Evolutionary conservation across 768 basidiomycete genomes (phyloP).

Genomic region (Panaeolus papilionaceus): DNA sequence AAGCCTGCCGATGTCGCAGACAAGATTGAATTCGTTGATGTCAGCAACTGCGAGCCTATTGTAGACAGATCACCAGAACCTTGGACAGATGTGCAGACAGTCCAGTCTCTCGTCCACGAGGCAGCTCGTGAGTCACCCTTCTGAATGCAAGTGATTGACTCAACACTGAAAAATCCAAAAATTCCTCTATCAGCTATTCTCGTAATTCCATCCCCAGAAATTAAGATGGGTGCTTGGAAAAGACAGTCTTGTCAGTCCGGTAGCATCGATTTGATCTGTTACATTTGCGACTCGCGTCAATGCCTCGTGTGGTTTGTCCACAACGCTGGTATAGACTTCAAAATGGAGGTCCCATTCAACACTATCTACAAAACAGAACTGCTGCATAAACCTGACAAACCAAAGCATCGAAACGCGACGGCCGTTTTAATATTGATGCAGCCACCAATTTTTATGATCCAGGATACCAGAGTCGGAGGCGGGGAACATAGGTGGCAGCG

Average conservation of each 20-base stretch:
- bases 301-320: conserved; percentile 83
- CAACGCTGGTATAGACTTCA: conserved; percentile 75
- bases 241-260: conserved; percentile 63
- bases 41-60: background rate
- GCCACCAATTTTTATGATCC: conserved; percentile 59
- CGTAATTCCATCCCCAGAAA: conserved; percentile 76
- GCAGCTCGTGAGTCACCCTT: conserved; percentile 64
- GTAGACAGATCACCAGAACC: background rate
- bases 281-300: conserved; percentile 70
- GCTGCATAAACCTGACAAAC: background rate
- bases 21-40: background rate
- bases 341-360: conserved; percentile 83
- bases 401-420: conserved; percentile 7
- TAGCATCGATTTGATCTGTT: conserved; percentile 76
- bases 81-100: conserved; percentile 29
- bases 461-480: conserved; percentile 7
- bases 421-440: conserved; percentile 33
- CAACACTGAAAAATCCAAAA: conserved; percentile 2
- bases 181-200: conserved; percentile 58
- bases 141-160: conserved; percentile 14
- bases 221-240: conserved; percentile 81
- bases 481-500: conserved; percentile 58
- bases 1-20: conserved; percentile 37
- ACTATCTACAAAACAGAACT: conserved; percentile 51
- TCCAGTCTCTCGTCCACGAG: conserved; percentile 75